These are phyloP conservation scores for Zalaria obscura DNA, from an alignment of 2,329 filamentous ascomycete genomes.

Conservation along the genomic window DNA sequence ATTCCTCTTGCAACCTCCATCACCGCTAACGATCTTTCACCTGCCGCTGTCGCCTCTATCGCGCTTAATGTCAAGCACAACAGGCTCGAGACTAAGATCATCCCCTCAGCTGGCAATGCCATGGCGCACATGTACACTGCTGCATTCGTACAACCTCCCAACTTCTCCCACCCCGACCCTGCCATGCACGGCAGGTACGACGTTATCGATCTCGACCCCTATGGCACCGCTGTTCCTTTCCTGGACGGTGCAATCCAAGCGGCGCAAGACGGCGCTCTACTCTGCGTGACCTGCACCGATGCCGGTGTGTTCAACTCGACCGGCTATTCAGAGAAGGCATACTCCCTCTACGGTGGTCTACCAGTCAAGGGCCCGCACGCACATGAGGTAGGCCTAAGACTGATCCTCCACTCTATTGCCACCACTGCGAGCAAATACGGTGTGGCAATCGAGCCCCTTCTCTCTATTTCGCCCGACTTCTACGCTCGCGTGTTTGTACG, in stretches of 20 bases:
- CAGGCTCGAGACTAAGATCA: slow-evolving; percentile 54
- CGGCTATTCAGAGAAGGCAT: slow-evolving; percentile 89
- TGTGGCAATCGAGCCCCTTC: slow-evolving; percentile 72
- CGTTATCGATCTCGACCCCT: slow-evolving; percentile 92
- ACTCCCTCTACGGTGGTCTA: slow-evolving; percentile 80
- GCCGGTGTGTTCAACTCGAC: slow-evolving; percentile 89
- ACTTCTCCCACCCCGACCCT: slow-evolving; percentile 13
- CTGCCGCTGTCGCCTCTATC: slow-evolving; percentile 43
- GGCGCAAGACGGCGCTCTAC: slow-evolving; percentile 72
- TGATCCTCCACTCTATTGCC: slow-evolving; percentile 74
- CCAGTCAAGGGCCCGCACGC: slow-evolving; percentile 74
- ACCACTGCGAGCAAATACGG: slow-evolving; percentile 74
- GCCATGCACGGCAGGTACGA: slow-evolving; percentile 51
- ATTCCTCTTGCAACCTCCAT: slow-evolving; percentile 52
- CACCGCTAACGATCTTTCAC: slow-evolving; percentile 75
- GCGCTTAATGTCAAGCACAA: slow-evolving; percentile 77
- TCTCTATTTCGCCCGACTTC: slow-evolving; percentile 92
- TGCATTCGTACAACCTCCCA: slow-evolving; percentile 13
- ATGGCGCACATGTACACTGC: slow-evolving; percentile 76
- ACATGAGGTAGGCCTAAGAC: slow-evolving; percentile 76
- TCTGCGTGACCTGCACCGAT: slow-evolving; percentile 95
- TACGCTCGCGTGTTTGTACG: slow-evolving; percentile 83
- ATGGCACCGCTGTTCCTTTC: slow-evolving; percentile 85
- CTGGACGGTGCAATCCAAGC: slow-evolving; percentile 82
- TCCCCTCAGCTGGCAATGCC: slow-evolving; percentile 66